These are phyloP conservation scores for Sutorius eximius DNA, from an alignment of 1,284 basidiomycete species.

Conservation along the genomic window DNA sequence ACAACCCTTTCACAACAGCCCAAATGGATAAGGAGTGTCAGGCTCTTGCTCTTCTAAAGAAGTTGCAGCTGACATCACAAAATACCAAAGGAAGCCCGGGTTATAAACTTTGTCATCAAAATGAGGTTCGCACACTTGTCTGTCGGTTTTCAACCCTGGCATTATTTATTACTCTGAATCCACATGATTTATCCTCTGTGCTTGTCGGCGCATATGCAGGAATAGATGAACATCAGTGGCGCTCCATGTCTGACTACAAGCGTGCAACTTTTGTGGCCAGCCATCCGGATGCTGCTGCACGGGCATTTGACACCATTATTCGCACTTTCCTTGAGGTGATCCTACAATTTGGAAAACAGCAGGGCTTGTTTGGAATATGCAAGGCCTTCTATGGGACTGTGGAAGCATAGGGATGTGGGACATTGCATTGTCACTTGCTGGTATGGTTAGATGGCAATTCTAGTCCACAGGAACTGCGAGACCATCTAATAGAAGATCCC, in stretches of 20 bases:
- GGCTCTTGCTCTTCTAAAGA: background rate
- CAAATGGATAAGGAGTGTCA: no score
- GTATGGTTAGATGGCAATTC: no score
- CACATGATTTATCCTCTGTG: background rate
- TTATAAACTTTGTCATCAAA: background rate
- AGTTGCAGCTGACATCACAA: no score
- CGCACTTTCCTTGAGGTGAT: background rate
- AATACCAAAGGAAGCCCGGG: background rate
- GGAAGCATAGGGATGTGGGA: no score
- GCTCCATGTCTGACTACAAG: background rate
- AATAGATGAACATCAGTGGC: background rate
- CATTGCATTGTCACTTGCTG: no score
- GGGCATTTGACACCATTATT: background rate
- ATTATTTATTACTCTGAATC: background rate
- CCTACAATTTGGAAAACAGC: background rate
- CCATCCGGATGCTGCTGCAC: background rate
- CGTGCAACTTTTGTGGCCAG: background rate
- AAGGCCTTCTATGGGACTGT: background rate
- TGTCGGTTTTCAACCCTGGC: background rate
- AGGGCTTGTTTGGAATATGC: background rate
- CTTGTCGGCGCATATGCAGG: background rate
- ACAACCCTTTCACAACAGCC: no score
- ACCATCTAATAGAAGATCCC: no score
- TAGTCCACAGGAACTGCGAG: no score
- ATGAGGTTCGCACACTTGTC: background rate